A percentile compares a stretch with the other conserved stretches of the same genome.
phyloP scores from a whole-genome alignment of 768 basidiomycete genomes.

The Rhodocollybia butyracea region DNA sequence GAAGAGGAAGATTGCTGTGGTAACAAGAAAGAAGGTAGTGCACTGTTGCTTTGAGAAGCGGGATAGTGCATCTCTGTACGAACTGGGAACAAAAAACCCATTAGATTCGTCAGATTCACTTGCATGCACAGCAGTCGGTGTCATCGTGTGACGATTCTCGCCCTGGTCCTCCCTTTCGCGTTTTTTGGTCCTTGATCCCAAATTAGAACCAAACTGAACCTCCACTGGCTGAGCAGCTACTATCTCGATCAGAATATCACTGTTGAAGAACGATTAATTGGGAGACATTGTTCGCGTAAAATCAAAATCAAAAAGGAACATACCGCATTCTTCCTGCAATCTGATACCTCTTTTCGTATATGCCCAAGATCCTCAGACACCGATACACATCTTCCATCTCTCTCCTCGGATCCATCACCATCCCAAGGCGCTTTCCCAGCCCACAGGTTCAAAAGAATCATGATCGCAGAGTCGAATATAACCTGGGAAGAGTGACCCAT shows the following conservation, averaged over 20 bases:
- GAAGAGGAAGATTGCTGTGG: too few species aligned
- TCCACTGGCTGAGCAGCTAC: background rate
- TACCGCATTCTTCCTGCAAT: slow-evolving; percentile 41
- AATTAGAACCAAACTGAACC: too few species aligned
- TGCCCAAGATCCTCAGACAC: slow-evolving; percentile 21
- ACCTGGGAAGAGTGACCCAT: background rate
- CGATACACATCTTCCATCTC: slow-evolving; percentile 55
- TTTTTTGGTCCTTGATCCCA: too few species aligned
- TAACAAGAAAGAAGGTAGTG: too few species aligned
- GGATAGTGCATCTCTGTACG: too few species aligned
- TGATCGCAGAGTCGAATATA: slow-evolving; percentile 38
- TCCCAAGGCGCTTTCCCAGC: slow-evolving; percentile 38
- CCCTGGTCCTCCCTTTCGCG: too few species aligned
- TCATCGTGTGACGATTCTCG: too few species aligned
- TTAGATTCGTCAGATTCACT: too few species aligned
- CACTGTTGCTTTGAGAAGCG: too few species aligned
- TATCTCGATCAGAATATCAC: background rate
- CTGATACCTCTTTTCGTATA: slow-evolving; percentile 20
- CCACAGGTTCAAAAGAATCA: slow-evolving; percentile 50
- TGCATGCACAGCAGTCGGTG: too few species aligned
- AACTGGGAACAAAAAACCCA: too few species aligned
- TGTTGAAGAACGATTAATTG: background rate
- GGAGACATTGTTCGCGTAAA: too few species aligned
- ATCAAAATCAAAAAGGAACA: slow-evolving; percentile 23
- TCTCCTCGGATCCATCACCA: slow-evolving; percentile 34